Base-by-base conservation (phyloP, 2,329 filamentous ascomycete genomes). In the Gnomoniopsis sp. region DNA sequence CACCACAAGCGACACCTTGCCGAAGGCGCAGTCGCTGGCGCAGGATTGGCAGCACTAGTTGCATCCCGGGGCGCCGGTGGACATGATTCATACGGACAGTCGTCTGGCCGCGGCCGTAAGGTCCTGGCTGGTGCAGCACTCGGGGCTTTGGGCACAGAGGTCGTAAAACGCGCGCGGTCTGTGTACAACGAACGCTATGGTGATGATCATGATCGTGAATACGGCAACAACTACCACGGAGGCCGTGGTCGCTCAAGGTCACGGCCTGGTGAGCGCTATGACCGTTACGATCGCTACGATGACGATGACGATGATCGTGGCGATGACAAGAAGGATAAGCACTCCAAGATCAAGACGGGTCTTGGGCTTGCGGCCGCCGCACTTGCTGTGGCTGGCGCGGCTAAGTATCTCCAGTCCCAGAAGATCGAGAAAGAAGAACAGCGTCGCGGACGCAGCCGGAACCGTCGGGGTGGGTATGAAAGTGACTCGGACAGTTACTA, bases 11-110 rank as follows among this genome's bases (percentile, higher is more conserved):
- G 81, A 46, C 81, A 86, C 64, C 70, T 88, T 6, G 85, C 85
- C 22, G 84, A 86, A 66, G 85, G 85, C n/a, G 85, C 84, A 11
- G 75, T 87, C 17, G 85, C 85, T 30, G 85, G 84, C 17, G 85
- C 85, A 19, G 85, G 85, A 51, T 71, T 85, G 8, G 80, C 82
- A 12, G 85, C 85, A n/a, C 71, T 88, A 2, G 70, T 86, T 6
- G 76, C 80, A 17, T 82, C 81, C 50, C 81, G 83, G 21, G 78
- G 81, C 50, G 77, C 79, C 53, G 76, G 75, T 56, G 72, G 80
- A 2, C 79, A 81, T 52, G 30, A 23, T 2, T 3, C 26, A 15
- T 21, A 33, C n/a, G 80, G 82, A 23, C 66, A 80, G 3, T 73
- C 73, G 0, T 77, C 82, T 21, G 72, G 83, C 63, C 79, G 82